These are phyloP conservation scores for Fusarium sp. DNA, from an alignment of 2,329 filamentous ascomycete species.

Conservation along the genomic window DNA sequence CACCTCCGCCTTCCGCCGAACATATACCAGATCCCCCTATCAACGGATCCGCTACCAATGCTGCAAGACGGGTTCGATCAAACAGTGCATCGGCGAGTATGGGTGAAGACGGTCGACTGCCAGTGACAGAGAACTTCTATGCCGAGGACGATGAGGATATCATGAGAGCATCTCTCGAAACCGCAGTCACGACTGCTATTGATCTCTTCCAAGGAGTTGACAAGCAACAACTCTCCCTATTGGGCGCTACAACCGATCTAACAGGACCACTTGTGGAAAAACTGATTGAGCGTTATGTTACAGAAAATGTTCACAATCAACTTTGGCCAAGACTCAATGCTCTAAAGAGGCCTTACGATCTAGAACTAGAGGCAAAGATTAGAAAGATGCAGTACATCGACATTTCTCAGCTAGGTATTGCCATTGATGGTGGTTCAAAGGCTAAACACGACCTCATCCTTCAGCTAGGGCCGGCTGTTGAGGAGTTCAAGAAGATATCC, in stretches of 20 bases:
- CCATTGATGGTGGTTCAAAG: slow-evolving; percentile 80
- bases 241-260: slow-evolving; percentile 92
- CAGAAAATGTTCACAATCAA: slow-evolving; percentile 91
- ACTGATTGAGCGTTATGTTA: slow-evolving; percentile 93
- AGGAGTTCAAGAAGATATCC: slow-evolving; percentile 89
- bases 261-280: slow-evolving; percentile 93
- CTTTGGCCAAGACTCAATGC: slow-evolving; percentile 86
- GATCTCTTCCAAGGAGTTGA: slow-evolving; percentile 96
- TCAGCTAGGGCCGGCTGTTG: slow-evolving; percentile 82
- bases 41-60: slow-evolving; percentile 67
- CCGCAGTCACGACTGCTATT: slow-evolving; percentile 91
- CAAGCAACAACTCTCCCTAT: slow-evolving; percentile 90
- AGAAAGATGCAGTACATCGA: slow-evolving; percentile 94
- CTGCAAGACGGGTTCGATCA: slow-evolving; percentile 68
- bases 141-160: slow-evolving; percentile 92
- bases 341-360: slow-evolving; percentile 83
- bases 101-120: slow-evolving; percentile 56
- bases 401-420: slow-evolving; percentile 92
- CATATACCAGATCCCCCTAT: slow-evolving; percentile 70
- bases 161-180: slow-evolving; percentile 90
- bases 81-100: slow-evolving; percentile 59
- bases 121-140: slow-evolving; percentile 74
- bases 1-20: slow-evolving; percentile 75
- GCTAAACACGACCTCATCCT: slow-evolving; percentile 86
- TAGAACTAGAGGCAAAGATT: slow-evolving; percentile 89